These are phyloP conservation scores for Dimargaris cristalligena DNA, from an alignment of 192 early-diverging fungal genomes.

Conservation along the genomic window DNA sequence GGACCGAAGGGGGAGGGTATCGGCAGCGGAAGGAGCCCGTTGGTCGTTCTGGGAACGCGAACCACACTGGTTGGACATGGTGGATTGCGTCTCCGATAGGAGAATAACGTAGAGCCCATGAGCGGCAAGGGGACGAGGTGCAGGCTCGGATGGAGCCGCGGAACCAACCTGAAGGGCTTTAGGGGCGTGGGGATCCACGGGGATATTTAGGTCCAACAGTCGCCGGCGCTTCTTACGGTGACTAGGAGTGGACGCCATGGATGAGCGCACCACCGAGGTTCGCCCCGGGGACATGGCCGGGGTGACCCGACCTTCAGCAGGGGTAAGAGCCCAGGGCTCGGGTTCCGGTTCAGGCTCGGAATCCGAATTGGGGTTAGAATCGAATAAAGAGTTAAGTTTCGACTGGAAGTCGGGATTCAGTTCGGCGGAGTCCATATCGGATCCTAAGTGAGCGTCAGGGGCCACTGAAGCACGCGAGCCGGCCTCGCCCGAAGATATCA, in stretches of 20 bases:
- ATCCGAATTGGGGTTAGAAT: not conserved
- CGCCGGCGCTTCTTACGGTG: conserved; percentile 2
- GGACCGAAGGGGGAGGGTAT: too few relatives aligned
- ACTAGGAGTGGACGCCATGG: not conserved
- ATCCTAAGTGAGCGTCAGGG: not conserved
- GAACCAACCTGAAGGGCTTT: too few relatives aligned
- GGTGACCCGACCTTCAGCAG: not conserved
- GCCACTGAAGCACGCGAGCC: not conserved
- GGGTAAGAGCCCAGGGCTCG: too few relatives aligned
- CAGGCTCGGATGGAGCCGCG: too few relatives aligned
- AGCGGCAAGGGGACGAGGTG: too few relatives aligned
- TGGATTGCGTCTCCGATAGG: not conserved
- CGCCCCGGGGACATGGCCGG: not conserved
- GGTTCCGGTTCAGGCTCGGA: not conserved
- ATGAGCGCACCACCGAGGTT: too few relatives aligned
- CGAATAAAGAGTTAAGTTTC: not conserved
- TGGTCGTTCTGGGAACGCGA: too few relatives aligned
- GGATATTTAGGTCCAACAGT: too few relatives aligned
- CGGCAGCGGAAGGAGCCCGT: too few relatives aligned
- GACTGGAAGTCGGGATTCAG: not conserved
- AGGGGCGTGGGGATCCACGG: too few relatives aligned
- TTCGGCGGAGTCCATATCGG: conserved; percentile 1
- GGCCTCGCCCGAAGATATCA: too few relatives aligned
- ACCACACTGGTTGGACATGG: too few relatives aligned
- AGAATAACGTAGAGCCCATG: not conserved